Evolutionary conservation across 1,284 basidiomycete genomes (phyloP).

Genomic region (Puccinia polysora): DNA sequence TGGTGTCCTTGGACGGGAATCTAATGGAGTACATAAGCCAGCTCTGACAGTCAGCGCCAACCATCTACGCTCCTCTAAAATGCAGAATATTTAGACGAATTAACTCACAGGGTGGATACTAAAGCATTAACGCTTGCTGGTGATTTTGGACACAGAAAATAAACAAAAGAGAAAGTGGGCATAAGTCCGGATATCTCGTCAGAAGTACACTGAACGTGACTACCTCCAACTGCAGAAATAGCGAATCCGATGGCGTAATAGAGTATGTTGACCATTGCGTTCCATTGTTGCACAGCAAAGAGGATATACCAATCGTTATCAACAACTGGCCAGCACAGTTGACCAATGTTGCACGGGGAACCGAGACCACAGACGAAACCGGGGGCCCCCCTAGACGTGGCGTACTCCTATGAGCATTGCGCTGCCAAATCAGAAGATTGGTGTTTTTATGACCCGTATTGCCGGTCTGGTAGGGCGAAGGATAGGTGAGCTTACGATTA

Average conservation of each 20-base stretch:
- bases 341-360: conserved; percentile 1
- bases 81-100: not conserved
- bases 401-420: conserved; percentile 2
- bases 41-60: not conserved
- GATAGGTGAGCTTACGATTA: not conserved
- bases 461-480: not conserved
- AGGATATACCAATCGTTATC: conserved; percentile 22
- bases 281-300: conserved; percentile 34
- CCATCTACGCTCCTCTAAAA: not conserved
- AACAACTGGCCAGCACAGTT: conserved; percentile 22
- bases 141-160: not conserved
- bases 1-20: conserved; percentile 11
- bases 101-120: conserved; percentile 8
- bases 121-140: conserved; percentile 12
- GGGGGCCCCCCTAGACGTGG: not conserved
- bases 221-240: conserved; percentile 10
- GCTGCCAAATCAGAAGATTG: not conserved
- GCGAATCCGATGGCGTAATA: conserved; percentile 13
- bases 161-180: not conserved
- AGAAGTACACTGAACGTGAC: not conserved
- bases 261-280: conserved; percentile 10
- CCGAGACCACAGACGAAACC: conserved; percentile 31
- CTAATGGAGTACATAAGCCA: not conserved
- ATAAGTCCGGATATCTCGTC: not conserved
- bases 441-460: not conserved